Conservation (phyloP, 179 eudicot species). For the Beta corolliflora region DNA sequence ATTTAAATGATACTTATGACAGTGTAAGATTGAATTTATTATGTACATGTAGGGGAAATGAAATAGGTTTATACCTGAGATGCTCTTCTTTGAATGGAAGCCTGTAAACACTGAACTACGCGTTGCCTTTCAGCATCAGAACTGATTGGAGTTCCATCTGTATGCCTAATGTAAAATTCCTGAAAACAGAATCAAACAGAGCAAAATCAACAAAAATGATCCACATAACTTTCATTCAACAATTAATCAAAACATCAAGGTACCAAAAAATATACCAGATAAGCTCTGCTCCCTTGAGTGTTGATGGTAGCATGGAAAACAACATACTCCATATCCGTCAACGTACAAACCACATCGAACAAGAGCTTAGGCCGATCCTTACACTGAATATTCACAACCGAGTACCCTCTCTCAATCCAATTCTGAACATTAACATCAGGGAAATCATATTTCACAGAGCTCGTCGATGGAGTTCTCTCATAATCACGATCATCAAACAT, state of each 20-base stretch:
- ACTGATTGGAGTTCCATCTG: constrained; percentile 83
- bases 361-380: constrained; percentile 76
- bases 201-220: constrained; percentile 3
- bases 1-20: background rate
- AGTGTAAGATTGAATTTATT: background rate
- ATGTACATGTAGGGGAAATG: background rate
- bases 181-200: constrained; percentile 36
- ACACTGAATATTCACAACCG: constrained; percentile 73
- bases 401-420: constrained; percentile 71
- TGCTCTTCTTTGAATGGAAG: constrained; percentile 78
- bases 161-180: constrained; percentile 88
- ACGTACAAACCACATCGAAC: constrained; percentile 84
- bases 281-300: constrained; percentile 54
- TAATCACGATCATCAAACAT: constrained; percentile 91
- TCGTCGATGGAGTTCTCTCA: constrained; percentile 45
- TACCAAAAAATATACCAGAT: constrained; percentile 40
- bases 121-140: constrained; percentile 89
- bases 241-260: background rate
- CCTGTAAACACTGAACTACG: constrained; percentile 75
- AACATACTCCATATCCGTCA: constrained; percentile 87
- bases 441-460: constrained; percentile 29
- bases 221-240: background rate
- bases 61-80: constrained; percentile 52
- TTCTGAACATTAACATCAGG: constrained; percentile 66
- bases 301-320: constrained; percentile 85